Evolutionary conservation across 2,329 filamentous ascomycete species (phyloP), one percentile per base, ranked within the genome.

Genomic region (Alternaria triticina): DNA sequence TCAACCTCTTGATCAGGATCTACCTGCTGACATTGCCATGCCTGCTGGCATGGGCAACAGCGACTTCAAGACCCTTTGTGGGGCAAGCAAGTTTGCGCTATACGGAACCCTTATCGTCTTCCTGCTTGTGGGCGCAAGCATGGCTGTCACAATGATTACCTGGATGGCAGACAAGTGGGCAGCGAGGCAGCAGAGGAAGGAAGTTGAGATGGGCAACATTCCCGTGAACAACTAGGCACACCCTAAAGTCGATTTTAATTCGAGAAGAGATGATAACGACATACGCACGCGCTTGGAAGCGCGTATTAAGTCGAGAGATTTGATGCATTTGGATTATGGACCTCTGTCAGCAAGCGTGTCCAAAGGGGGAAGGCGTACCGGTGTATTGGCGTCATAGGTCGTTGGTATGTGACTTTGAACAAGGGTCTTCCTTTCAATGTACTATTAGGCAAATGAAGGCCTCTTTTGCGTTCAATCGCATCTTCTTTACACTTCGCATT

Each of bases 61-160:
- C 28, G 70, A 73, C 17, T 84, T 83, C 63, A 70, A 67, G 13
- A 69, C 70, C 0, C 60, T 84, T 23, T 84, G 83, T 67, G 67
- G 73, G 9, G 76, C 84, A 66, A 83, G 80, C 54, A 78, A 77
- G 66, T 84, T 84, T 71, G 80, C 82, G 13, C 78, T 82, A 46
- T 83, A 81, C 66, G 79, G 80, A 22, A 81, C 80, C 1, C 77
- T 84, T 22, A 74, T 79, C 0, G 70, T 81, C 17, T 81, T 83
- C 62, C 54, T 83, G 46, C 50, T 83, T 47, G 76, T 84, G 25
- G 65, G 70, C 28, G 63, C 64, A 7, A 76, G 74, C 54, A 74
- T 79, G 68, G 74, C 62, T 20, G 28, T 79, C 40, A 75, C 71
- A 9, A 68, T 79, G n/a, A 63, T 80, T 8, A 73, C 74, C 4